Base-by-base conservation (phyloP, 305 asterid species). In the Rubia balearica region DNA sequence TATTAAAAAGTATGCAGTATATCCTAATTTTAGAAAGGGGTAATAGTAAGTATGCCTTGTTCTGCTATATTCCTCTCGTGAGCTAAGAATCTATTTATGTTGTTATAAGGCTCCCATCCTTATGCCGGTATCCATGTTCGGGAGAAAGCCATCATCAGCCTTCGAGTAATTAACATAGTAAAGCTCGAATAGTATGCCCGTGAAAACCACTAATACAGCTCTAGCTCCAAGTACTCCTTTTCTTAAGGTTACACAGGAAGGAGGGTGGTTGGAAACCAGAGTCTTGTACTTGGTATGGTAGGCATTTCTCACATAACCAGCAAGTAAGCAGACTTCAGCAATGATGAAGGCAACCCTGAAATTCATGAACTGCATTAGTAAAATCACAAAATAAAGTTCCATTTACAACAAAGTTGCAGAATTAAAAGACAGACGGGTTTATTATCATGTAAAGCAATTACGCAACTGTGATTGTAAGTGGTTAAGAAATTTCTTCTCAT, bases 161-260 rank as follows among this genome's bases (percentile, higher is more conserved):
- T 85, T 92, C 17, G 96, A 84, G 71, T 85, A 88, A 81, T 82
- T 83, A 24, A 80, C 89, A 1, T 90, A 90, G 70, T 78, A 92
- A 40, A 92, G 85, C 82, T 84, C 86, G 42, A 96, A 92, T 40
- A 83, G 55, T 53, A 88, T 81, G 65, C 92, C 90, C 0, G 98
- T 92, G 70, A 90, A 82, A 70, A 90, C 81, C 12, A 89, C 73
- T 73, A 88, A 88, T 14, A 96, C 98, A 42, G 98, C 96, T 21
- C 87, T 96, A 6, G 95, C 96, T 27, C 92, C 98, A 66, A 92
- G 90, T 49, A 90, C 86, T 66, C 98, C 98, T 85, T 82, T 87
- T 13, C 98, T 82, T 85, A 92, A 79, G 14, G 81, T 85, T 84
- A 87, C 96, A 57, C 98, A 92, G 6, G 96, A 82, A 14, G 86